Conservation (phyloP, 1,139 yeast genomes). For the Lodderomyces jiufengensis region DNA sequence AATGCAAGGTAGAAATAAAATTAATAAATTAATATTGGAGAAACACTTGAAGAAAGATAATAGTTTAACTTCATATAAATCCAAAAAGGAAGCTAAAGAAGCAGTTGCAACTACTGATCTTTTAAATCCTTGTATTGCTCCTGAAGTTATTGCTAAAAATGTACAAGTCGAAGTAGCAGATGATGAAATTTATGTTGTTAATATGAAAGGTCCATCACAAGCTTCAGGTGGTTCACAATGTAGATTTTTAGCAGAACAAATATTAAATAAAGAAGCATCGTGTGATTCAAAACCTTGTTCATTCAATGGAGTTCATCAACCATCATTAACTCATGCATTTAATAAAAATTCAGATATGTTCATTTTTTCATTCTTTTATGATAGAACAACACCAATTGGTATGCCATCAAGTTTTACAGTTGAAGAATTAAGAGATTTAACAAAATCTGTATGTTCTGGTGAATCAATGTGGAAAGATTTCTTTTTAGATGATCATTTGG, state of each 20-base stretch:
- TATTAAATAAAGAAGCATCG: conserved; percentile 75
- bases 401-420: conserved; percentile 89
- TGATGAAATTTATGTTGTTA: conserved; percentile 54
- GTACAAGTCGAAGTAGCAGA: conserved; percentile 54
- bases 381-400: conserved; percentile 88
- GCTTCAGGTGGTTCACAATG: conserved; percentile 58
- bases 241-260: conserved; percentile 74
- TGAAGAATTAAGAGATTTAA: conserved; percentile 76
- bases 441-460: conserved; percentile 84
- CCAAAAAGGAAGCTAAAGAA: conserved; percentile 27
- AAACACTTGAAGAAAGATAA: conserved; percentile 28
- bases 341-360: conserved; percentile 68
- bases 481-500: conserved; percentile 61
- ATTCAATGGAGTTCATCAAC: conserved; percentile 96
- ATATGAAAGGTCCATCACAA: conserved; percentile 67
- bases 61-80: conserved; percentile 19
- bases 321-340: conserved; percentile 77
- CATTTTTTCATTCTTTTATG: conserved; percentile 92
- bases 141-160: conserved; percentile 53
- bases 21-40: conserved; percentile 59
- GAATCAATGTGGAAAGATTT: conserved; percentile 64
- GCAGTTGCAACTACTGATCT: conserved; percentile 42
- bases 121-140: conserved; percentile 84
- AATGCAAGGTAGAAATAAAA: conserved; percentile 86
- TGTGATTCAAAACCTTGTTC: conserved; percentile 84